phyloP scores from a whole-genome alignment of 1,284 basidiomycete species.

The Schizophyllum amplum region DNA sequence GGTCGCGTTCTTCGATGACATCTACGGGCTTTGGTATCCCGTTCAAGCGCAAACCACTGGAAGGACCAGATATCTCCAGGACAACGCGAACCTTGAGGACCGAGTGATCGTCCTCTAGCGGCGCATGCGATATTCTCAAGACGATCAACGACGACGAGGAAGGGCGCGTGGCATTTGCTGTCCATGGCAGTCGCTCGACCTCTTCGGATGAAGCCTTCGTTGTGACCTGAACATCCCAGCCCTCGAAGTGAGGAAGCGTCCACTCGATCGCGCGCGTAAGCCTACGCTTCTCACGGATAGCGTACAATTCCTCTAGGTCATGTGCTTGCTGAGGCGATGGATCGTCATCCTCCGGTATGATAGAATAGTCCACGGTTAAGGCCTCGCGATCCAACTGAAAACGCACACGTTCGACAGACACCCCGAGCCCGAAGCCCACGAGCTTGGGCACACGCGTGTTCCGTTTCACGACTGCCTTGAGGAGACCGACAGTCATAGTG shows the following conservation, averaged over 20 bases:
- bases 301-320: constrained; percentile 52
- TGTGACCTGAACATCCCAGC: constrained; percentile 85
- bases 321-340: constrained; percentile 26
- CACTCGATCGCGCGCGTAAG: constrained; percentile 77
- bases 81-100: constrained; percentile 73
- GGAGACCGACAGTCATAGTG: constrained; percentile 72
- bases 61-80: constrained; percentile 77
- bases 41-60: constrained; percentile 73
- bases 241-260: constrained; percentile 66
- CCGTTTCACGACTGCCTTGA: constrained; percentile 69
- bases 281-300: constrained; percentile 54
- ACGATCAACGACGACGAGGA: constrained; percentile 38
- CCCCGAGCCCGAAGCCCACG: constrained; percentile 73
- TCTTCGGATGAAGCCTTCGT: constrained; percentile 65
- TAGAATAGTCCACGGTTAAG: constrained; percentile 78
- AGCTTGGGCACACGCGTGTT: constrained; percentile 72
- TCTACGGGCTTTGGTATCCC: constrained; percentile 70
- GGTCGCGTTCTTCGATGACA: constrained; percentile 57
- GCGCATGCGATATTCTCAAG: constrained; percentile 64
- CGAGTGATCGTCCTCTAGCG: constrained; percentile 64
- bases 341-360: constrained; percentile 72
- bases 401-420: constrained; percentile 68
- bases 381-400: constrained; percentile 82
- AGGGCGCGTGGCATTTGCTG: constrained; percentile 53
- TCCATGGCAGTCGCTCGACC: constrained; percentile 72